Evolutionary conservation across 2,329 filamentous ascomycete genomes (phyloP), one percentile per base, ranked within the genome.

Genomic region (Aureobasidium vineae): DNA sequence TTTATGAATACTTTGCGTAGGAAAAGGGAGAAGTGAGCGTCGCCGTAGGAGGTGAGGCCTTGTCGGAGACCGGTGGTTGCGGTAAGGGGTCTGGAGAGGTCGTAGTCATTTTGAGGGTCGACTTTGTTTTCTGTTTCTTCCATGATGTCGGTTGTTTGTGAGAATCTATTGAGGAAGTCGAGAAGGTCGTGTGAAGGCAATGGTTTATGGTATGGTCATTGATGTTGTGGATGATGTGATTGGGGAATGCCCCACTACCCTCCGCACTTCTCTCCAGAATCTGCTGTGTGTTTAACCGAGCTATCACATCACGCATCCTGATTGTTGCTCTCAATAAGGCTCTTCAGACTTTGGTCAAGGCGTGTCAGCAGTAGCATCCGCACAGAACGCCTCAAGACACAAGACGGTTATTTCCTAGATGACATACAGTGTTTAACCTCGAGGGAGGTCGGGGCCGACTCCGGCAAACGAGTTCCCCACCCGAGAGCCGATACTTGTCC

Each of bases 1-100:
- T 91, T 91, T 79, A 91, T 91, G 75, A 91, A 91, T 28, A 88
- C 88, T 72, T 91, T 91, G 40, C 89, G 84, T 0, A 91, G 81
- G 72, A 91, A 91, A 1, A 91, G 82, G 0, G 87, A 89, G 78
- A 92, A 92, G 76, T 91, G 89, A 7, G 88, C 81, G 70, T 92
- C 89, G 52, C 89, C 89, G 70, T 91, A 91, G 0, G 85, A 86
- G 2, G 88, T 83, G 1, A 91, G 81, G 1, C 86, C 86, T 70
- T 87, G 86, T 8, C 87, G 83, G 36, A 91, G 79, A 7, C 88
- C 88, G 13, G 0, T 79, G 75, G 53, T 75, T 69, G 38, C 81
- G 77, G 28, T 77, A 71, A 63, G 89, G 83, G 85, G 82, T 1
- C 74, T 79, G 21, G 79, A 78, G 19, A 90, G 82, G 71, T 89